A percentile compares a stretch with the other conserved stretches of the same genome.
phyloP scores from a whole-genome alignment of 768 basidiomycete genomes.

The Lactifluus volemus region DNA sequence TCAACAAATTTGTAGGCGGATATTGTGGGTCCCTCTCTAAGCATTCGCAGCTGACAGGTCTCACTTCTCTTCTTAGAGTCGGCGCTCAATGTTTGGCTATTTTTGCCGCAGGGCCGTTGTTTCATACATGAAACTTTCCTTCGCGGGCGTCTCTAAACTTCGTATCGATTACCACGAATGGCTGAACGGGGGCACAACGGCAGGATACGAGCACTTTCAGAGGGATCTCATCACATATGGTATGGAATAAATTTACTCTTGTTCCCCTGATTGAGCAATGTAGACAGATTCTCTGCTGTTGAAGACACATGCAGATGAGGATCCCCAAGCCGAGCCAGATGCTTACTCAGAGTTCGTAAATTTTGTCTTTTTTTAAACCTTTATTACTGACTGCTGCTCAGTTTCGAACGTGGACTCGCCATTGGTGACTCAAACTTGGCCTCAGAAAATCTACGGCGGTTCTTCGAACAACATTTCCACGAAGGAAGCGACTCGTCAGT shows the following conservation, averaged over 20 bases:
- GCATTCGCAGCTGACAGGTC: neutral
- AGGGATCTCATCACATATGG: slow-evolving; percentile 19
- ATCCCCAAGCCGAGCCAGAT: slow-evolving; percentile 14
- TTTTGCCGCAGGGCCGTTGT: slow-evolving; percentile 73
- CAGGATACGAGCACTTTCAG: slow-evolving; percentile 35
- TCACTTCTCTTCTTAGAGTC: slow-evolving; percentile 34
- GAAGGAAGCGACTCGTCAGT: slow-evolving; percentile 73
- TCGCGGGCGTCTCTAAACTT: slow-evolving; percentile 57
- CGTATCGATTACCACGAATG: slow-evolving; percentile 60
- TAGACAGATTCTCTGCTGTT: slow-evolving; percentile 21
- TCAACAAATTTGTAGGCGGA: slow-evolving; percentile 4
- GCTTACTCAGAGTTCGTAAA: slow-evolving; percentile 14
- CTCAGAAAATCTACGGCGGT: slow-evolving; percentile 61
- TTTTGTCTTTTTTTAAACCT: neutral
- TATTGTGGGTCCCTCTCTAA: slow-evolving; percentile 14
- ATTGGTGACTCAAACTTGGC: slow-evolving; percentile 64
- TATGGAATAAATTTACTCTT: neutral
- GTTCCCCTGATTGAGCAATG: neutral
- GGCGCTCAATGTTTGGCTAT: slow-evolving; percentile 73
- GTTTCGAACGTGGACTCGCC: slow-evolving; percentile 58
- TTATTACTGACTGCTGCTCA: slow-evolving; percentile 26
- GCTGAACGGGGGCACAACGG: slow-evolving; percentile 40
- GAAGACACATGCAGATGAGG: slow-evolving; percentile 20
- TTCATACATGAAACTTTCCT: slow-evolving; percentile 69
- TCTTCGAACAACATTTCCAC: slow-evolving; percentile 83